Evolutionary conservation across 1,139 yeast species (phyloP), one percentile per base, ranked within the genome.

Genomic region (Kodamaea sp.): DNA sequence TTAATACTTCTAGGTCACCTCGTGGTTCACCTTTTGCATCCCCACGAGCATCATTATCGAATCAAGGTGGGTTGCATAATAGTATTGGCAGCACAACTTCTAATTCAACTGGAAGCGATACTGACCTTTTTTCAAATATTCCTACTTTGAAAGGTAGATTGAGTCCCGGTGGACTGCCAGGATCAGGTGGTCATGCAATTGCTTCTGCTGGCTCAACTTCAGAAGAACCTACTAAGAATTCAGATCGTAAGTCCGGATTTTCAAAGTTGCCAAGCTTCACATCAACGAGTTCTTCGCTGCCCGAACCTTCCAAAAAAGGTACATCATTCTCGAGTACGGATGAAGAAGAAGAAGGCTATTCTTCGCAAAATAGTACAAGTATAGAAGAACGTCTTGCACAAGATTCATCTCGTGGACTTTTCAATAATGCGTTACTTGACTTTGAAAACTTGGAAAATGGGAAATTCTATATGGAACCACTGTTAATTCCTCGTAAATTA

Each of bases 401-500:
- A 30, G 32, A 24, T 28, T 20, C 24, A 22, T 12, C 27, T 15
- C 32, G 23, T 25, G 51, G 50, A 3, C 44, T 56, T 5, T 58
- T 62, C 36, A 60, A 59, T 31, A 64, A 63, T 42, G 56, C 61
- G 4, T 52, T 70, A 25, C 55, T 69, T 31, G 58, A 68, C 42
- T 66, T 69, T 48, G 71, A 69, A n/a, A 56, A 61, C 39, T 50
- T 60, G 10, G 67, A 65, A 39, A 53, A 54, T 39, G 65, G 63
- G 1, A 55, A 58, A 6, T 68, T 66, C 44, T 51, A 49, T 34
- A 63, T 71, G 70, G 87, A 81, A 46, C 82, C 86, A 1, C 61
- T 81, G 27, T 63, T 78, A 40, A 70, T 81, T 29, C 92, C 94
- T 10, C 67, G 94, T 43, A 72, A 79, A 15, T 57, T 84, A 26